phyloP scores from a whole-genome alignment of 2,329 filamentous ascomycete genomes.

The Penicillium griseofulvum region DNA sequence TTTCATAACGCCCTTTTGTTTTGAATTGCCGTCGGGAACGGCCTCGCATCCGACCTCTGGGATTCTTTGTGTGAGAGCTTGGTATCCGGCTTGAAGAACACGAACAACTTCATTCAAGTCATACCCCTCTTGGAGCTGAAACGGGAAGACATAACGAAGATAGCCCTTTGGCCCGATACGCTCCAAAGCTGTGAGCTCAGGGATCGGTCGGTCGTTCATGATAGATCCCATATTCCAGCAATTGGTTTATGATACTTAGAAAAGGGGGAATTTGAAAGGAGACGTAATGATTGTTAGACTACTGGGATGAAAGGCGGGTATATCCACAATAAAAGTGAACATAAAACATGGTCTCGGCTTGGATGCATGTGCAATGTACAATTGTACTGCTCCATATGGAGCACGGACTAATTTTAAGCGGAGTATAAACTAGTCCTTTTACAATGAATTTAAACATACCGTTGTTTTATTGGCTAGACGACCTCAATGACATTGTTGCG shows the following conservation, averaged over 20 bases:
- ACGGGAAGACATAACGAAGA: constrained; percentile 37
- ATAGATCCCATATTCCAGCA: not conserved
- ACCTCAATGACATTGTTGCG: not conserved
- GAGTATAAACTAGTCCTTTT: not conserved
- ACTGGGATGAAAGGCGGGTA: not conserved
- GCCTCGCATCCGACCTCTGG: constrained; percentile 34
- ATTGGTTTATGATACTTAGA: not conserved
- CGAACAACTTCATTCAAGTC: constrained; percentile 18
- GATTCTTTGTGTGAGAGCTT: constrained; percentile 29
- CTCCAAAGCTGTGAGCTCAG: constrained; percentile 29
- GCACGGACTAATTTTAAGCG: not conserved
- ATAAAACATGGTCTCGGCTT: not conserved
- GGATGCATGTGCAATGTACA: not conserved
- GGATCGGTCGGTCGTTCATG: not conserved
- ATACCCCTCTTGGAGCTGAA: constrained; percentile 34
- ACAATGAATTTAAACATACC: too few species aligned
- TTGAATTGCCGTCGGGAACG: constrained; percentile 30
- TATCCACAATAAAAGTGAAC: not conserved
- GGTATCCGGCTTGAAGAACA: constrained; percentile 25
- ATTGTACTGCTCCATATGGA: not conserved
- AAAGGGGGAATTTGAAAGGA: not conserved
- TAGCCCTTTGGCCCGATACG: constrained; percentile 38
- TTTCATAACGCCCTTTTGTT: constrained; percentile 35
- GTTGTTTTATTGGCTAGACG: not conserved
- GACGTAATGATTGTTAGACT: not conserved